Base-by-base conservation (phyloP, 805 yeast species). In the Wickerhamiella galacta region DNA sequence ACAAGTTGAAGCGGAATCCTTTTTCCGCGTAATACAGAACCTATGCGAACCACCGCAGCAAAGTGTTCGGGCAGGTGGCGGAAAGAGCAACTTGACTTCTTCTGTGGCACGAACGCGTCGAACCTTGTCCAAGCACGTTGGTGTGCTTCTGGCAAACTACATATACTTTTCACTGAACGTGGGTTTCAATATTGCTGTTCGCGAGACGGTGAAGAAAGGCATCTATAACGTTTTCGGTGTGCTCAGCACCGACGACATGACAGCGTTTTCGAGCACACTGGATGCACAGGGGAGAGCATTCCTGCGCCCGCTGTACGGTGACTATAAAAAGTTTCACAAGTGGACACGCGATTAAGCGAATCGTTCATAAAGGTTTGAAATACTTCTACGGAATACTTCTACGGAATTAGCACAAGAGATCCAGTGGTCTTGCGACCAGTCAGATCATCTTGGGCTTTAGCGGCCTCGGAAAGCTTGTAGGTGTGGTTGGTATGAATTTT, bases 281-380 rank as follows among this genome's bases (percentile, higher is more conserved):
- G 94, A 87, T 43, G 49, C 57, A 16, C 68, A 78, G 25, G 77
- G 90, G 3, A 68, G 80, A 43, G 62, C 72, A 2, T 70, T 74
- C 44, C 76, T 73, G 60, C 72, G 66, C 46, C 59, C 68, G 0
- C 47, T 85, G 25, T 81, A 78, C 45, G 68, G 69, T 6, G 80
- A 76, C 40, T 87, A 81, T 57, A 70, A 68, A 49, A 72, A 66
- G 47, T 64, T 63, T 39, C 95, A 93, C 31, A 79, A 77, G 52
- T 85, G 95, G 95, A 69, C 58, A 37, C 81, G 71, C 39, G 66
- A 63, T 30, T 69, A 50, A 41, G 26, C 17, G 7, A n/a, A 4
- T 29, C 22, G n/a, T n/a, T n/a, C n/a, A n/a, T n/a, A n/a, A n/a
- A n/a, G n/a, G n/a, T n/a, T n/a, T n/a, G n/a, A n/a, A n/a, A n/a